A percentile compares a stretch with the other conserved stretches of the same genome.
phyloP scores from a whole-genome alignment of 2,329 filamentous ascomycete species.

The Pseudogymnoascus sp. region DNA sequence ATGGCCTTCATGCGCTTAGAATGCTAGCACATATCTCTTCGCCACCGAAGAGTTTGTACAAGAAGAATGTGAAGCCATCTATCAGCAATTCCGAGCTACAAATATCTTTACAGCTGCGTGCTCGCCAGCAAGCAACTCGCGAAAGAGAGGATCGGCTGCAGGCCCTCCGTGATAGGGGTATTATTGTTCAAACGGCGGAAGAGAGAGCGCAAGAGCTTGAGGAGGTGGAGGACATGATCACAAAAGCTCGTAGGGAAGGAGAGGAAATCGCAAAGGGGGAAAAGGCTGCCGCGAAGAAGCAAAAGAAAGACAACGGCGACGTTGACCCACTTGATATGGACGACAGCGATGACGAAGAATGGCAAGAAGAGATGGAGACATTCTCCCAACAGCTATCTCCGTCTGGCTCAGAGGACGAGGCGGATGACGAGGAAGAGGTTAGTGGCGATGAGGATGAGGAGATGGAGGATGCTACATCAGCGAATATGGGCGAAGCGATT shows the following conservation, averaged over 20 bases:
- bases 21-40: slow-evolving; percentile 66
- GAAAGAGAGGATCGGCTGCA: slow-evolving; percentile 74
- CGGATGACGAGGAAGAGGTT: slow-evolving; percentile 18
- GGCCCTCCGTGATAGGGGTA: slow-evolving; percentile 68
- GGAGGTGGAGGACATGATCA: slow-evolving; percentile 79
- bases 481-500: slow-evolving; percentile 28
- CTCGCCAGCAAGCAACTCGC: slow-evolving; percentile 69
- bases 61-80: slow-evolving; percentile 39
- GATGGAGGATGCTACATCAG: slow-evolving; percentile 27
- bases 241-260: slow-evolving; percentile 74
- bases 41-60: slow-evolving; percentile 43
- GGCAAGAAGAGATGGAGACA: slow-evolving; percentile 38
- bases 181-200: slow-evolving; percentile 76
- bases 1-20: slow-evolving; percentile 60
- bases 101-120: slow-evolving; percentile 58
- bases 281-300: slow-evolving; percentile 62
- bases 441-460: slow-evolving; percentile 41
- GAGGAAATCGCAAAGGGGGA: slow-evolving; percentile 72
- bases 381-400: slow-evolving; percentile 38
- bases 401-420: slow-evolving; percentile 32
- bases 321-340: slow-evolving; percentile 36
- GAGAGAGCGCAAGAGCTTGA: slow-evolving; percentile 77
- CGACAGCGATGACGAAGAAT: slow-evolving; percentile 50
- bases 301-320: slow-evolving; percentile 39
- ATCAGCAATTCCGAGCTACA: slow-evolving; percentile 68